Evolutionary conservation across 768 basidiomycete genomes (phyloP), one percentile per base, ranked within the genome.

Genomic region (Podaxis sp.): DNA sequence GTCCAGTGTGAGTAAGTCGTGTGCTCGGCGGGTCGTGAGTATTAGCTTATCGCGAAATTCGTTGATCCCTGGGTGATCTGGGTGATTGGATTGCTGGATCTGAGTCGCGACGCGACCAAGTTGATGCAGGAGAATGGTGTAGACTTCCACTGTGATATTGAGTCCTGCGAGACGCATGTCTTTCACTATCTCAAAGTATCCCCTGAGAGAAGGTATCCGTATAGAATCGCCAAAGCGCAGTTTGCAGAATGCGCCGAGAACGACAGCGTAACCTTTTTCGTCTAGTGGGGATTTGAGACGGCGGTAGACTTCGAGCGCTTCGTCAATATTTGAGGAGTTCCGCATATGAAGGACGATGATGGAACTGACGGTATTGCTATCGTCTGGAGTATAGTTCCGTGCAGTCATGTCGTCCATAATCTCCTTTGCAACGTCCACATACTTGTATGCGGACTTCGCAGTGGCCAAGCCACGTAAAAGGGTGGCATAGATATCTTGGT

Each of bases 1-100:
- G 67, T 95, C 92, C 44, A 95, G 77, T n/a, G 85, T 87, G 68
- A 96, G 79, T 59, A 85, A 77, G 61, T 90, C 84, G 70, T 95
- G 92, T 6, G 87, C 79, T 7, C 86, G 83, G 23, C 85, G 83
- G 44, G 88, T 78, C n/a, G 79, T 74, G 4, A 68, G 71, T 10
- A 82, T 70, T 18, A 88, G 74, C 27, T 75, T 68, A 57, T 72
- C 66, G 23, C 65, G 63, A 10, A 74, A 58, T 4, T 67, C 62
- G 18, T 52, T 38, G 1, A 21, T 25, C 32, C 9, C 32, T 32
- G 7, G 9, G 7, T 32, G 32, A 32, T 59, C 38, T 18, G 46
- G 27, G 10, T 52, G 48, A 5, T 67, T 59, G 51, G 66, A 51
- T 62, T 68, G 52, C 48, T 69, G 50, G 54, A 74, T 37, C 55